Conservation (phyloP, 768 basidiomycete genomes). For the Hericium coralloides region DNA sequence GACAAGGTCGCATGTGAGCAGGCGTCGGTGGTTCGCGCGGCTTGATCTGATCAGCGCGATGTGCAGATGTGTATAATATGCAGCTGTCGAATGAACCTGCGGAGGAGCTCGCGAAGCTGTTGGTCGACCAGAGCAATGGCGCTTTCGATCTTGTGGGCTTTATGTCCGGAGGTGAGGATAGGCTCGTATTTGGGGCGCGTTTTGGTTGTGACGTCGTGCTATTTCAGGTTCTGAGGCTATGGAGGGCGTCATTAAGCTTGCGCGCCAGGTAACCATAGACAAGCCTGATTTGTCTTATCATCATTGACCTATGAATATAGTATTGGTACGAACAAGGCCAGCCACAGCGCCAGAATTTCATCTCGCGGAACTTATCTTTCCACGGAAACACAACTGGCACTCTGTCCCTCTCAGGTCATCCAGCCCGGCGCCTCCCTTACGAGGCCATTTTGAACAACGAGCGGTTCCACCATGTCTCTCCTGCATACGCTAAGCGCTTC, state of each 20-base stretch:
- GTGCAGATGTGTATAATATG: conserved; percentile 77
- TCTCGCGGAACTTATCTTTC: conserved; percentile 70
- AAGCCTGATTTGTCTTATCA: too few species aligned
- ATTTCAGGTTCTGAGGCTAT: conserved; percentile 75
- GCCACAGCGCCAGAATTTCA: conserved; percentile 64
- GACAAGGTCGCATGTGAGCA: conserved; percentile 68
- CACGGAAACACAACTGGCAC: conserved; percentile 80
- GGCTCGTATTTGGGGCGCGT: neutral
- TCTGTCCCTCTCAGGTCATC: conserved; percentile 59
- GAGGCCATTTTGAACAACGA: conserved; percentile 51
- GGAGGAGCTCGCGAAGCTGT: conserved; percentile 61
- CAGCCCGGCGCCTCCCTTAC: conserved; percentile 60
- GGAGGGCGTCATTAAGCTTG: conserved; percentile 79
- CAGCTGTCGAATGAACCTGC: conserved; percentile 77
- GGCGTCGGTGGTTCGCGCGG: neutral
- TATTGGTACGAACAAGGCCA: conserved; percentile 68
- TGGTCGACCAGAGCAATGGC: conserved; percentile 60
- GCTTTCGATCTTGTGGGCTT: conserved; percentile 69
- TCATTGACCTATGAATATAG: conserved; percentile 23
- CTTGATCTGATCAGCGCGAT: neutral
- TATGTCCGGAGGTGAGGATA: conserved; percentile 56
- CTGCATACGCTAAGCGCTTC: conserved; percentile 81
- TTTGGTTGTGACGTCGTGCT: neutral
- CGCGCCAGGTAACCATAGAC: conserved; percentile 48
- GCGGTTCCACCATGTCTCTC: conserved; percentile 79